Base-by-base conservation (phyloP, 257 asterid genomes). In the Solanum habrochaites region DNA sequence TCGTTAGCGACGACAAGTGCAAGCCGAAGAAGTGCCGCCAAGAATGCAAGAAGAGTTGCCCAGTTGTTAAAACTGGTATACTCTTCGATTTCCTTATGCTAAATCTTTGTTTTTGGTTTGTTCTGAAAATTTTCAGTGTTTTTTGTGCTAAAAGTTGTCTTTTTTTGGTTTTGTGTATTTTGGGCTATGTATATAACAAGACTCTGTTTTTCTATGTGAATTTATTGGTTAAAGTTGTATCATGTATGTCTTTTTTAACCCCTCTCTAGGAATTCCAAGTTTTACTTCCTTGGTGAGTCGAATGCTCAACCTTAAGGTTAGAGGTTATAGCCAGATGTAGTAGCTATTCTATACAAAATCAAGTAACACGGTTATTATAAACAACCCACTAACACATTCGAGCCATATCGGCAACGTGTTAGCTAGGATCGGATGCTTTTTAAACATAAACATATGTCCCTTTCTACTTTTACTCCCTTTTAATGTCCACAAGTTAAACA, bases 11-110 rank as follows among this genome's bases (percentile, higher is more conserved):
- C 85, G 99, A 97, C 86, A 96, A 93, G 95, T 97, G 99, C 90
- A 97, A 96, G 92, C 99, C 99, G 43, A 97, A 96, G 87, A 97
- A 96, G 90, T 96, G 99, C 90, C 94, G 98, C 4, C 99, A 96
- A 92, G 99, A 97, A 88, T 97, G 99, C 93, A 97, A 97, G 91
- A 97, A 97, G 93, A 96, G 98, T 71, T 97, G 99, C 87, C 99
- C 99, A 37, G 99, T 97, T 85, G 99, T 97, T 85, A 97, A 92
- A 93, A 97, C 99, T 39, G 99, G 99, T 93, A 64, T 1, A 12
- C 13, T 47, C 32, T 39, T 74, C 69, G 27, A 39, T 52, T 52
- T 52, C 62, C 62, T 52, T 16, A 52, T 39, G 18, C 32, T 18
- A 45, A 9, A 43, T 16, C 49, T 45, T 83, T 11, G 66, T 58